These are phyloP conservation scores for Saksenaea oblongispora DNA, from an alignment of 371 early-diverging fungal genomes.

Conservation along the genomic window DNA sequence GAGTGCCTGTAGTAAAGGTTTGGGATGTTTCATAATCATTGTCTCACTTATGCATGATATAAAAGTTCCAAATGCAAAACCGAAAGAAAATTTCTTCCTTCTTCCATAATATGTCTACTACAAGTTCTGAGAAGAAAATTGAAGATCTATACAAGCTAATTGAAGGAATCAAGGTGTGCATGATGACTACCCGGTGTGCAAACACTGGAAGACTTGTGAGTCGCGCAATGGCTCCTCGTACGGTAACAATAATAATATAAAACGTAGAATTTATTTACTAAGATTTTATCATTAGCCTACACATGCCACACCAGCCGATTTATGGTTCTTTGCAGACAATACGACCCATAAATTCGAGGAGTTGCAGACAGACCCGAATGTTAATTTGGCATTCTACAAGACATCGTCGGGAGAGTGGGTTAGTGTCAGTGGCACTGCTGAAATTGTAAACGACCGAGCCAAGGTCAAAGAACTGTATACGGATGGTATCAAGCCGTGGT, in stretches of 20 bases:
- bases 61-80: no score
- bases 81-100: background rate
- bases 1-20: no score
- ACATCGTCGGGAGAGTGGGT: constrained; percentile 44
- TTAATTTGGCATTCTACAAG: constrained; percentile 40
- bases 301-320: constrained; percentile 26
- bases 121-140: constrained; percentile 23
- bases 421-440: constrained; percentile 44
- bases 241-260: constrained; percentile 7
- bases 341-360: constrained; percentile 47
- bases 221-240: constrained; percentile 29
- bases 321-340: constrained; percentile 46
- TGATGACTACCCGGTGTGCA: constrained; percentile 38
- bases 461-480: constrained; percentile 39
- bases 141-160: constrained; percentile 36
- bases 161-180: constrained; percentile 27
- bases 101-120: background rate
- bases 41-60: no score
- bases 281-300: constrained; percentile 15
- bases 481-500: constrained; percentile 37
- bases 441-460: constrained; percentile 32
- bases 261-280: background rate
- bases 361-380: constrained; percentile 39
- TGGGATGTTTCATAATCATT: no score
- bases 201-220: constrained; percentile 27